Evolutionary conservation across 306 rosid species (phyloP).

Genomic region (Begonia peltatifolia): DNA sequence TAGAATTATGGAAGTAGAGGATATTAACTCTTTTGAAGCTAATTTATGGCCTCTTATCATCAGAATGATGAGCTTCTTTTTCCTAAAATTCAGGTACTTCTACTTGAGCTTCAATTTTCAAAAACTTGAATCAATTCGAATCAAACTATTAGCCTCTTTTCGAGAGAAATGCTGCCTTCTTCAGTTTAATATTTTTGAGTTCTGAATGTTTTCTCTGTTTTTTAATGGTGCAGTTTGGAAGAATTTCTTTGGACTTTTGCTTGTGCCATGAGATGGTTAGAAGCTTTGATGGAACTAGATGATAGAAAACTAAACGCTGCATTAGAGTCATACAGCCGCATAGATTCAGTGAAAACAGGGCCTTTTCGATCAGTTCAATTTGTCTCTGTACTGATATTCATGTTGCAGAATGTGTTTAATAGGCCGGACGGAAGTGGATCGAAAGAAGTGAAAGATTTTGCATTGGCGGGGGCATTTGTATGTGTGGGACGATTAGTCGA

Average conservation of each 20-base stretch:
- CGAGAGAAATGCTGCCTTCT: not conserved
- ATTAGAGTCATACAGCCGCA: conserved; percentile 57
- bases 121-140: not conserved
- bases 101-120: conserved; percentile 3
- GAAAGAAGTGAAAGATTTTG: conserved; percentile 34
- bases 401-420: conserved; percentile 30
- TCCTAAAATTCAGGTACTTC: conserved; percentile 65
- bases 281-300: conserved; percentile 52
- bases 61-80: conserved; percentile 58
- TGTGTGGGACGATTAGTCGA: conserved; percentile 68
- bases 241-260: conserved; percentile 55
- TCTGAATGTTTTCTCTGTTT: conserved; percentile 9
- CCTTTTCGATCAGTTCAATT: conserved; percentile 74
- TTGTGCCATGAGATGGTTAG: conserved; percentile 44
- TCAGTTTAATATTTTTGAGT: conserved; percentile 1
- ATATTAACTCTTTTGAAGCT: conserved; percentile 14
- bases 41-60: conserved; percentile 58
- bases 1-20: conserved; percentile 16
- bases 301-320: conserved; percentile 32
- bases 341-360: conserved; percentile 62
- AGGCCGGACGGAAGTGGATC: conserved; percentile 18
- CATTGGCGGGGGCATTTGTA: conserved; percentile 44
- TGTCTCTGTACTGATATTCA: conserved; percentile 51
- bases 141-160: no score
- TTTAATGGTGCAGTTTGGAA: conserved; percentile 36